Percentiles rank a stretch among this genome's conserved stretches.
Conservation (phyloP, 805 yeast species). For the Metschnikowia orientalis region DNA sequence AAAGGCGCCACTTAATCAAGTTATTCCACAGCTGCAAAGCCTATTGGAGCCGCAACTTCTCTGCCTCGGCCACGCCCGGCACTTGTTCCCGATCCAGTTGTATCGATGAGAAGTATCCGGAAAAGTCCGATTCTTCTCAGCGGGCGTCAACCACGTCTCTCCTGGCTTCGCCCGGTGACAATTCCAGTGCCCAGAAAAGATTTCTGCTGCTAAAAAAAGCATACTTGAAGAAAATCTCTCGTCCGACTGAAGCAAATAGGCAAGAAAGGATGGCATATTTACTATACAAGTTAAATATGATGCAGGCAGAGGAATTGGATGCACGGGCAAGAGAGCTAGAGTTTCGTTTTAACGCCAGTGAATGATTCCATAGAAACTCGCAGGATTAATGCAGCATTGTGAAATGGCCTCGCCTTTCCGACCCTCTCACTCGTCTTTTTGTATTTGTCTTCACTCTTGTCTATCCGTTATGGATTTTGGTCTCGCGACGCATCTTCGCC, state of each 20-base stretch:
- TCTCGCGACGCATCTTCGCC: not conserved
- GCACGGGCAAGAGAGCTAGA: constrained; percentile 15
- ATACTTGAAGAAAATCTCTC: constrained; percentile 10
- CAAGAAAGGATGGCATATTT: constrained; percentile 21
- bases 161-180: not conserved
- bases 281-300: constrained; percentile 15
- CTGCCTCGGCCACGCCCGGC: constrained; percentile 7
- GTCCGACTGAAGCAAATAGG: constrained; percentile 11
- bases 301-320: constrained; percentile 11
- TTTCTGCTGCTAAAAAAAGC: constrained; percentile 13
- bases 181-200: not conserved
- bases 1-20: constrained; percentile 12
- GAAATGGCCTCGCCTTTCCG: too few species aligned
- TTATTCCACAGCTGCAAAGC: constrained; percentile 12
- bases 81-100: constrained; percentile 15
- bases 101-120: constrained; percentile 1
- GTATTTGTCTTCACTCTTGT: constrained; percentile 2
- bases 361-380: too few species aligned
- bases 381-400: too few species aligned
- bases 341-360: constrained; percentile 12
- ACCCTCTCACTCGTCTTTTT: too few species aligned
- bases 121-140: constrained; percentile 5
- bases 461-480: constrained; percentile 2
- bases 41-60: constrained; percentile 12
- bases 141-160: constrained; percentile 9